Base-by-base conservation (phyloP, 2,329 filamentous ascomycete species). In the Exophiala sp. region DNA sequence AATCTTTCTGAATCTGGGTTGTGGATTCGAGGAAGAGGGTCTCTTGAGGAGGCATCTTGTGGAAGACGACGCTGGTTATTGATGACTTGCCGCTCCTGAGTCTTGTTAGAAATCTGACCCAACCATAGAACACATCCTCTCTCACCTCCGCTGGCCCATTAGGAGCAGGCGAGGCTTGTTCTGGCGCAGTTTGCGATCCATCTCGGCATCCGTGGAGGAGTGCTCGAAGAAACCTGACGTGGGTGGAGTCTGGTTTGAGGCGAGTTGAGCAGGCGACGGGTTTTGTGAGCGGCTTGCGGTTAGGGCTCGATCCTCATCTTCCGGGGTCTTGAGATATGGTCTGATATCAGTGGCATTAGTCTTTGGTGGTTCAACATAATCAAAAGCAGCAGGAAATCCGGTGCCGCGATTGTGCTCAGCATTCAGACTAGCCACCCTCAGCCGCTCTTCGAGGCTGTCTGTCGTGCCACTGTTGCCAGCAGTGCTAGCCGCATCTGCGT, bases 41-140 rank as follows among this genome's bases (percentile, higher is more conserved):
- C 72, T 98, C 94, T 61, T 87, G 94, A 1, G 93, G 90, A 2
- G 91, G 88, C 65, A 97, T 83, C 67, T 98, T 98, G 70, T 97
- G 90, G 64, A 98, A 97, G n/a, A 98, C 91, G 41, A 98, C 94
- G 64, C 89, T 97, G 21, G 90, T 93, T 65, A 98, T 97, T 4
- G 93, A 98, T 0, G 93, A 97, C 67, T 98, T 98, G 53, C 93
- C 93, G 65, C 90, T 96, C 73, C 93, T 98, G 59, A 21, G 19
- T 46, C 46, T 23, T 43, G 27, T 51, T 38, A 40, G 43, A 11
- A 34, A 32, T 18, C 13, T 10, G 37, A 22, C 7, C 32, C n/a
- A 11, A 27, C 19, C 22, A 21, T 10, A n/a, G 21, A 21, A n/a
- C n/a, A 13, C 14, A 18, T 38, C 48, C 48, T 65, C 10, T 18